Conservation (phyloP, 2,329 filamentous ascomycete genomes). For the Penicillium occitanis region DNA sequence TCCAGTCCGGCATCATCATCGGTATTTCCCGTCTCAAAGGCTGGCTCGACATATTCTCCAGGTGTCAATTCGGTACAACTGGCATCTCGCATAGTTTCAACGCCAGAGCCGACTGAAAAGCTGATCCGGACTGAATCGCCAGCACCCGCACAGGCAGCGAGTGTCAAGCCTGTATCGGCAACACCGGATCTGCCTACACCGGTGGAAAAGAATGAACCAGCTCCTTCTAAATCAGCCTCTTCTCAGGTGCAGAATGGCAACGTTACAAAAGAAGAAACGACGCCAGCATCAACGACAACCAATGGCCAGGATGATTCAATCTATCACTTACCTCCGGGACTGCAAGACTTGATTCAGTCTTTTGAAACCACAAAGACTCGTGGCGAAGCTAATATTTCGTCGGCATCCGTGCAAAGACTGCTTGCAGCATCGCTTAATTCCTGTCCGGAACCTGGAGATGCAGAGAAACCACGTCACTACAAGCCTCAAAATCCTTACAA, state of each 20-base stretch:
- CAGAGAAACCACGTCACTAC: slow-evolving; percentile 80
- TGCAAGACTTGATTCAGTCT: slow-evolving; percentile 87
- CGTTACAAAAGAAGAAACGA: slow-evolving; percentile 37
- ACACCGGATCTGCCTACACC: slow-evolving; percentile 50
- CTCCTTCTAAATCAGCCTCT: slow-evolving; percentile 38
- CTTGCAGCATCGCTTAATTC: slow-evolving; percentile 71
- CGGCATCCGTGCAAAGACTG: slow-evolving; percentile 64
- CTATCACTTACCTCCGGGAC: slow-evolving; percentile 83
- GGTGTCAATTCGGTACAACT: slow-evolving; percentile 52
- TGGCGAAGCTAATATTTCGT: slow-evolving; percentile 43
- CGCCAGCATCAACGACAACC: slow-evolving; percentile 37
- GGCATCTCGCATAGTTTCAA: slow-evolving; percentile 42
- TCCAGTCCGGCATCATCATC: slow-evolving; percentile 52
- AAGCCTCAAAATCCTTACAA: slow-evolving; percentile 78
- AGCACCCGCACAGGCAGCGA: slow-evolving; percentile 42
- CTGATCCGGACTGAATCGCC: slow-evolving; percentile 53
- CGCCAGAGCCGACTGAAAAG: slow-evolving; percentile 44
- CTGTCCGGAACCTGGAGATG: slow-evolving; percentile 73
- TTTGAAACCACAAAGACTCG: slow-evolving; percentile 81
- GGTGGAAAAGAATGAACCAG: slow-evolving; percentile 47
- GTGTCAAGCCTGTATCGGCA: slow-evolving; percentile 42
- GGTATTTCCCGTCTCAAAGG: slow-evolving; percentile 51
- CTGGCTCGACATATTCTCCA: slow-evolving; percentile 61
- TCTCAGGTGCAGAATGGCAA: slow-evolving; percentile 53
- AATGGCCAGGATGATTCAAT: slow-evolving; percentile 67